These are phyloP conservation scores for Wallacemonas sp. DNA, from an alignment of 208 protist species.

Conservation along the genomic window DNA sequence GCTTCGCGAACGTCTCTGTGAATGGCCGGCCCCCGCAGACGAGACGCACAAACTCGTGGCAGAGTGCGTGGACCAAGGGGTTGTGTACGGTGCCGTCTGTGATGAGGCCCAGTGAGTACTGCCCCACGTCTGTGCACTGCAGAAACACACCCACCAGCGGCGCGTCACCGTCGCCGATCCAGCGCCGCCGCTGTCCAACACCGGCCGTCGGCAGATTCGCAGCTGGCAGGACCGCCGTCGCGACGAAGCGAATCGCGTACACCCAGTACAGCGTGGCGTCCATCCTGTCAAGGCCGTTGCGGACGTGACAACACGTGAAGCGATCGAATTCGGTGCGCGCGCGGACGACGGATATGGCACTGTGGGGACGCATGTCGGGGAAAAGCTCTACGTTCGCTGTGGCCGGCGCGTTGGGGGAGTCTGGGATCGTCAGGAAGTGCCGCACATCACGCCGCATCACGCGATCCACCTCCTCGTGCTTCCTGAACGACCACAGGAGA, in stretches of 20 bases:
- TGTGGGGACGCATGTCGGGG: constrained; percentile 27
- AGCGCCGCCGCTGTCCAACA: background rate
- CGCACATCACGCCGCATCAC: no score
- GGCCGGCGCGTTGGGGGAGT: no score
- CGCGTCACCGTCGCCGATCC: background rate
- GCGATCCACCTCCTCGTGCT: no score
- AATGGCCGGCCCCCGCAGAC: constrained; percentile 14
- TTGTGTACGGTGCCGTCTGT: constrained; percentile 23
- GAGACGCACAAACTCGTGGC: constrained; percentile 23
- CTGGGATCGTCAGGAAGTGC: no score
- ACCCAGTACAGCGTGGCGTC: constrained; percentile 29
- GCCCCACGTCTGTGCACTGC: constrained; percentile 13
- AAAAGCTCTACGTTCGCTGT: no score
- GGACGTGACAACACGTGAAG: constrained; percentile 45
- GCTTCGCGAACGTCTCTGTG: constrained; percentile 8
- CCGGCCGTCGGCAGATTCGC: no score
- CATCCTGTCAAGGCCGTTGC: constrained; percentile 18
- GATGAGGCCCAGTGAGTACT: constrained; percentile 51
- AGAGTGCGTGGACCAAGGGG: constrained; percentile 13
- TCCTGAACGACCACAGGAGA: no score
- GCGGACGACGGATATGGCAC: constrained; percentile 46
- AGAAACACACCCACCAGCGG: constrained; percentile 47
- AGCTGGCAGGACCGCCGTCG: background rate
- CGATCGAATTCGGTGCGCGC: constrained; percentile 36
- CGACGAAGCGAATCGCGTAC: constrained; percentile 18